Evolutionary conservation across 305 asterid species (phyloP), one percentile per base, ranked within the genome.

Genomic region (Fraxinus sp.): DNA sequence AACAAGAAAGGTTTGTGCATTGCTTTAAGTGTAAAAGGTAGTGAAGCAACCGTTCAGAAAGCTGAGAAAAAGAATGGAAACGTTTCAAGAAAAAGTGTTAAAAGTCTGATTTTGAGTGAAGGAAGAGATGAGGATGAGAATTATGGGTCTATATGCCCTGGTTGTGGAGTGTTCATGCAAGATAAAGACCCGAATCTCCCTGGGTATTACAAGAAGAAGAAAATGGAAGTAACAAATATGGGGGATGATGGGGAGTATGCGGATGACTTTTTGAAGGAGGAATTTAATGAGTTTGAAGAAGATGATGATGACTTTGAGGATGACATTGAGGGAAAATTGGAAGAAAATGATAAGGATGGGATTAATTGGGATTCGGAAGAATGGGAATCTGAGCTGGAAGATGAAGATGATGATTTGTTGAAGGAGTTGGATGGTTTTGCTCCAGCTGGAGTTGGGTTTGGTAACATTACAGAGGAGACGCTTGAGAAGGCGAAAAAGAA

Each of bases 141-240:
- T 68, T 78, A 88, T 81, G 97, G 97, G 75, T 86, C 85, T 84
- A 81, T 96, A 71, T 96, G 98, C 84, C 95, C 98, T 36, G 98
- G 98, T 79, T 96, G 99, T 90, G 99, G 99, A 70, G 92, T 96
- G 71, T 93, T 90, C 84, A 93, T 96, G 98, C 99, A 96, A 84
- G 97, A 93, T 85, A 84, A 82, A 70, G 92, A 94, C 91, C 98
- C 93, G 13, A 90, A 91, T 87, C 90, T 85, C 82, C 97, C 93
- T 7, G 99, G 99, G 59, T 96, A 81, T 88, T 96, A 88, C 77
- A 91, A 90, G 81, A 64, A 87, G 83, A 90, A 87, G 55, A 89
- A 89, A 78, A 83, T 83, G 46, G 92, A 85, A 84, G 62, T n/a
- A 8, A 68, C 32, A 28, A 85, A 84, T 66, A 33, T 84, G 2